Percentiles rank a stretch among this genome's conserved stretches.
Conservation (phyloP, 2,329 filamentous ascomycete species). For the Periconia sp. region DNA sequence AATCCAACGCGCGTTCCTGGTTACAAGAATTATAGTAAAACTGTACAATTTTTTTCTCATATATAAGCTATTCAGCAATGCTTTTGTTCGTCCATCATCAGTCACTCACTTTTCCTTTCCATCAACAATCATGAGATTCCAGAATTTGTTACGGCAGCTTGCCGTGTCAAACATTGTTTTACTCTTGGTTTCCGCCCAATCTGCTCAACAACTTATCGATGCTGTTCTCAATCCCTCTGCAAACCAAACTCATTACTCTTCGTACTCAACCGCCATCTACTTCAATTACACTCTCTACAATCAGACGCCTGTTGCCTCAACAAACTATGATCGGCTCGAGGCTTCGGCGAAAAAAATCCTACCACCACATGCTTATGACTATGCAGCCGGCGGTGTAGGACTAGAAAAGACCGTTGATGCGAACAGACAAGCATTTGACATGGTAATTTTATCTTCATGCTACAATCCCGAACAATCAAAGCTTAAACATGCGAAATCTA, state of each 20-base stretch:
- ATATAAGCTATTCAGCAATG: background rate
- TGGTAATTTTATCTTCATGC: slow-evolving; percentile 2
- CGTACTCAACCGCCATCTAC: slow-evolving; percentile 16
- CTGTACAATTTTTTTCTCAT: background rate
- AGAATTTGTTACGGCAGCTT: background rate
- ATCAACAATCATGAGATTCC: background rate
- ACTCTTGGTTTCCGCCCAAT: slow-evolving; percentile 5
- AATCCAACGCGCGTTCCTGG: background rate
- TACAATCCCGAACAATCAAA: background rate
- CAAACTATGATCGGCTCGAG: slow-evolving; percentile 14
- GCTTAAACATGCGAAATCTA: background rate
- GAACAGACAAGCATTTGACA: slow-evolving; percentile 15
- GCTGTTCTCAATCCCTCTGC: slow-evolving; percentile 12
- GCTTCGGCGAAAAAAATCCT: slow-evolving; percentile 12
- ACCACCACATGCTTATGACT: slow-evolving; percentile 10
- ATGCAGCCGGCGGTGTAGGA: slow-evolving; percentile 12
- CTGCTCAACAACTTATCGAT: slow-evolving; percentile 13
- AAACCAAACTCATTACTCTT: slow-evolving; percentile 8
- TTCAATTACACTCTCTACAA: slow-evolving; percentile 14
- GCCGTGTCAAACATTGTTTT: background rate
- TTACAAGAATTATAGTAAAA: background rate
- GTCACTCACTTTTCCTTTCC: background rate
- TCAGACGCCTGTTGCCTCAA: slow-evolving; percentile 11
- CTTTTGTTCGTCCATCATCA: background rate
- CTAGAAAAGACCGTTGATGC: slow-evolving; percentile 11